Evolutionary conservation across 2,329 filamentous ascomycete genomes (phyloP).

Genomic region (Calonectria pseudoreteaudii): DNA sequence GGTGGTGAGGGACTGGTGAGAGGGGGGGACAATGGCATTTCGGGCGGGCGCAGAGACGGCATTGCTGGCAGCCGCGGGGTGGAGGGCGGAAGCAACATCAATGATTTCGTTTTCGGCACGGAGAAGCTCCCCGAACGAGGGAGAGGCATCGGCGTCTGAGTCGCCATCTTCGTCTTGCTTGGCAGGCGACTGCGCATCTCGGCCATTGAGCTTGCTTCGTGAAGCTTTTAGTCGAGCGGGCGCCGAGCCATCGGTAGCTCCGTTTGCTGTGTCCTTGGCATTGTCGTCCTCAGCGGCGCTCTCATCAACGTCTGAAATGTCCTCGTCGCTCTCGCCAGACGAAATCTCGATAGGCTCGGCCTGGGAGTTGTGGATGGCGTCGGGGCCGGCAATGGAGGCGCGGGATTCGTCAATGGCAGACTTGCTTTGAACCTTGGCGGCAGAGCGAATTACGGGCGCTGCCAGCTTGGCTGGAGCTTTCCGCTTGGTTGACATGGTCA

Average conservation of each 20-base stretch:
- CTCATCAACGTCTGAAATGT: conserved; percentile 67
- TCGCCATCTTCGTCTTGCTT: conserved; percentile 45
- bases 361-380: conserved; percentile 51
- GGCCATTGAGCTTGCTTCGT: conserved; percentile 41
- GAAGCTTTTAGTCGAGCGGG: conserved; percentile 33
- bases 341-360: conserved; percentile 67
- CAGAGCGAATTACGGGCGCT: conserved; percentile 64
- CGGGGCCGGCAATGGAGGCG: conserved; percentile 62
- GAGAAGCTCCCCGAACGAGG: conserved; percentile 89
- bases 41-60: conserved; percentile 55
- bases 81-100: conserved; percentile 76
- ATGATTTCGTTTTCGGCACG: conserved; percentile 78
- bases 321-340: conserved; percentile 63
- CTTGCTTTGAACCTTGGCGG: conserved; percentile 63
- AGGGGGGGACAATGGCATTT: conserved; percentile 69
- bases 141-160: conserved; percentile 64
- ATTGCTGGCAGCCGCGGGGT: conserved; percentile 48
- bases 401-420: conserved; percentile 69
- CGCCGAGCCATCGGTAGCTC: conserved; percentile 23
- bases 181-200: conserved; percentile 33
- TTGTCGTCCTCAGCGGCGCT: conserved; percentile 49
- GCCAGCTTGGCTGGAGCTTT: conserved; percentile 70
- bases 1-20: conserved; percentile 85
- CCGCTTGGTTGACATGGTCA: conserved; percentile 69
- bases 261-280: conserved; percentile 31